Base-by-base conservation (phyloP, 169 alveolate genomes). In the Cryptosporidium muris region DNA sequence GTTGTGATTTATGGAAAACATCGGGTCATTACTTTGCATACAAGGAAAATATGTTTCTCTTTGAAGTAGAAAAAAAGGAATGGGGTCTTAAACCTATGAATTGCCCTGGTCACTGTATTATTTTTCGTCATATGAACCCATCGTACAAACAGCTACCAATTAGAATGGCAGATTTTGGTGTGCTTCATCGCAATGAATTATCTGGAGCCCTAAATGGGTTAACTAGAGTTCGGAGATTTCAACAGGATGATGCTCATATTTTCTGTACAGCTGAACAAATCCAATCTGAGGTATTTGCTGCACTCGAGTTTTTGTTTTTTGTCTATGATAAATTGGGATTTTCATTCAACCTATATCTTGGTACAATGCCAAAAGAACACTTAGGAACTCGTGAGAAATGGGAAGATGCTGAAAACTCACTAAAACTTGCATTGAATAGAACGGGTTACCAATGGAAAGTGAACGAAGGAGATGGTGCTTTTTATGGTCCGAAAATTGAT, bases 61-160 rank as follows among this genome's bases (percentile, higher is more conserved):
- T 97, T 91, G 96, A 94, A 52, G 97, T 95, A 42, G 99, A 97
- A 81, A 95, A 94, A 66, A 94, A 95, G 88, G 99, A 97, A 90
- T 96, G 97, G 95, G 99, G 99, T 51, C 93, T 98, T 91, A 98
- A 98, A 93, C 99, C 99, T 47, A 98, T 98, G 99, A 98, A 98
- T 91, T 98, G 99, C 89, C 99, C 99, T 1, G 99, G 99, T 3
- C 99, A 98, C 89, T 97, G 98, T 89, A 65, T 91, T 58, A 94
- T 97, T 96, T 97, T 95, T 89, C 96, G 94, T 81, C 97, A 94
- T 80, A 80, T 94, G 38, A 90, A 91, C 40, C 94, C 97, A 42
- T 94, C 99, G 11, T 98, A 97, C 91, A 93, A 96, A 91, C 99
- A 98, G 88, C 94, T 98, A 54, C 99, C 99, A 2, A 60, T 97